Base-by-base conservation (phyloP, 2,329 filamentous ascomycete genomes). In the Nigrospora osmanthi region DNA sequence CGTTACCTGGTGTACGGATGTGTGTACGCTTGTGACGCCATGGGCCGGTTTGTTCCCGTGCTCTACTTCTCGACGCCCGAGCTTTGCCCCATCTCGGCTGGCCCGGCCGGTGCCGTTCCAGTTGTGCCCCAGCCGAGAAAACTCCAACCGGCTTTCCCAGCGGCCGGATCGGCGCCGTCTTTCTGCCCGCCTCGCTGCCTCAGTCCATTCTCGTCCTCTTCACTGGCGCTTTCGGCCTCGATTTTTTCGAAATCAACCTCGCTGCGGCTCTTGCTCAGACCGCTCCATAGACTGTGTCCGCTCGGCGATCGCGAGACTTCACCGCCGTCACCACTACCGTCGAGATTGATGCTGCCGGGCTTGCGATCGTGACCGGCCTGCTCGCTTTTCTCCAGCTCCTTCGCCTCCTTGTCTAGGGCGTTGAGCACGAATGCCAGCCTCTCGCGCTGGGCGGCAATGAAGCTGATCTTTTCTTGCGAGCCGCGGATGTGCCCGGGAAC, bases 221-320 rank as follows among this genome's bases (percentile, higher is more conserved):
- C 81, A 23, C 69, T 69, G 11, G 75, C 75, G 56, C 81, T 84
- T 58, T 90, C 85, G 32, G 83, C 81, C 50, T 93, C 86, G 53
- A 94, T 87, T 61, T 88, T 87, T 58, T 95, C 89, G 58, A 96
- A 96, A 55, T 95, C 91, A 16, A 78, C 80, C 60, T 95, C 89
- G 62, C 87, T 94, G 51, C 82, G 81, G 58, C 87, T 91, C 68
- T 91, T 91, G 55, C 80, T 84, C 56, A 95, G 67, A 3, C 71
- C 80, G 49, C 74, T 76, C 55, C 65, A 65, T 42, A 63, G 62
- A 52, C 71, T 73, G 39, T 71, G 62, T n/a, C 73, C 70, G 49
- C 70, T 70, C 48, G 69, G 62, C 30, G 67, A 69, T 42, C 73
- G 66, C 49, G 71, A 64, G 3, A 62, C 56, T 16, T 58, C 54